Conservation (phyloP, 1,139 yeast genomes). For the Yamadazyma spencermartinsiae region DNA sequence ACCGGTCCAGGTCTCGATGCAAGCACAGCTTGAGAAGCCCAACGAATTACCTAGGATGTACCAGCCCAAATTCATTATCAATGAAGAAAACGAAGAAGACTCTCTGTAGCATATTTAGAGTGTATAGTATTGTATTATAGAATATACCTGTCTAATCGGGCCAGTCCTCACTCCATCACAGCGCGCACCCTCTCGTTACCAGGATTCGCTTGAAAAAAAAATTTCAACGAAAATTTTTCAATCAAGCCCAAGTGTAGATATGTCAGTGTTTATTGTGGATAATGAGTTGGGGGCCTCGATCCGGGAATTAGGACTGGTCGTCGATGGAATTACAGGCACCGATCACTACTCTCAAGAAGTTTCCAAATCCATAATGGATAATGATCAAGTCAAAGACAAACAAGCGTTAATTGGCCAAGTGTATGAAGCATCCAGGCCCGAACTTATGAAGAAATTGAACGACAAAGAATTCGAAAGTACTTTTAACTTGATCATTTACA, state of each 20-base stretch:
- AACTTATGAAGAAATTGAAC: conserved; percentile 34
- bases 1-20: conserved; percentile 3
- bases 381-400: conserved; percentile 30
- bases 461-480: conserved; percentile 50
- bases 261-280: conserved; percentile 52
- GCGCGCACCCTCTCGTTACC: neutral
- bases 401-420: conserved; percentile 29
- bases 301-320: conserved; percentile 40
- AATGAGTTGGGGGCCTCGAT: conserved; percentile 45
- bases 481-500: conserved; percentile 42
- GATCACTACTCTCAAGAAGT: conserved; percentile 31
- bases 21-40: conserved; percentile 5
- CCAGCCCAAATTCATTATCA: conserved; percentile 13
- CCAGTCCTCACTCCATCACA: too few species aligned
- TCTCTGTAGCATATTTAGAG: neutral
- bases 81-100: conserved; percentile 24
- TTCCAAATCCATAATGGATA: conserved; percentile 17
- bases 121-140: neutral
- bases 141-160: neutral
- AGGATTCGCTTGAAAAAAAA: neutral
- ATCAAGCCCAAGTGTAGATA: conserved; percentile 11
- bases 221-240: conserved; percentile 9
- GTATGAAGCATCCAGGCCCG: conserved; percentile 25
- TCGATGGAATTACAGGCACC: conserved; percentile 34
- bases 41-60: conserved; percentile 7